A percentile compares a stretch with the other conserved stretches of the same genome.
Conservation (phyloP, 2,329 filamentous ascomycete genomes). For the Fusarium mexicanum region DNA sequence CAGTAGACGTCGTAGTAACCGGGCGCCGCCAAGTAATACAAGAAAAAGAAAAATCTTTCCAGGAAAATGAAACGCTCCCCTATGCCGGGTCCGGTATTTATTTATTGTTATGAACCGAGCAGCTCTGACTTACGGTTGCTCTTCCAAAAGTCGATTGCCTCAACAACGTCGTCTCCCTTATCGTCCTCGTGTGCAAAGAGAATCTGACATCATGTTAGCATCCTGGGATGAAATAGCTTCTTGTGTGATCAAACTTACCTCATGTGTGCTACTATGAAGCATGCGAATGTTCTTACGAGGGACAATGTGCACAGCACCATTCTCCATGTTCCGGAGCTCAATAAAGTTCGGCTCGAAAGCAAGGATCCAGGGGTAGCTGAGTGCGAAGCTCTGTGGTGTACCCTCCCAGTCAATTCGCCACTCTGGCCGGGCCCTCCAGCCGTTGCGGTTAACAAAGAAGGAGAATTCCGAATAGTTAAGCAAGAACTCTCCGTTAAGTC, state of each 20-base stretch:
- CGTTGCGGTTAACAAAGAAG: slow-evolving; percentile 99
- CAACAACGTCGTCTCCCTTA: slow-evolving; percentile 89
- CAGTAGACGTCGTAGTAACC: slow-evolving; percentile 23
- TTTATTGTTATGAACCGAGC: slow-evolving; percentile 39
- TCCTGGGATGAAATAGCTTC: background rate
- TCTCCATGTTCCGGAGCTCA: slow-evolving; percentile 95
- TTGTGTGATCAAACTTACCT: slow-evolving; percentile 67
- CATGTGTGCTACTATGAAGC: slow-evolving; percentile 95
- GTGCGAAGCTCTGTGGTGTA: slow-evolving; percentile 87
- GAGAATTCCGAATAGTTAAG: slow-evolving; percentile 99
- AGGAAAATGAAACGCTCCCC: slow-evolving; percentile 38
- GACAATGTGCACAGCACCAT: slow-evolving; percentile 92
- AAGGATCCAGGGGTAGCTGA: slow-evolving; percentile 96
- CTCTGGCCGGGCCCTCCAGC: slow-evolving; percentile 93
- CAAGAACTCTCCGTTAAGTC: slow-evolving; percentile 95
- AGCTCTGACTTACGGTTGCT: slow-evolving; percentile 63
- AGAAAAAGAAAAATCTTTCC: slow-evolving; percentile 41
- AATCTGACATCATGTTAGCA: slow-evolving; percentile 70
- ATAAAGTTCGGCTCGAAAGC: slow-evolving; percentile 98
- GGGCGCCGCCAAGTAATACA: slow-evolving; percentile 42
- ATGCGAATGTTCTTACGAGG: slow-evolving; percentile 97
- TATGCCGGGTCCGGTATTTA: slow-evolving; percentile 14
- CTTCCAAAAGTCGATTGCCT: slow-evolving; percentile 97
- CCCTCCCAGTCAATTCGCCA: slow-evolving; percentile 99
- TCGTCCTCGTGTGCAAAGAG: slow-evolving; percentile 98